Conservation (phyloP, 805 yeast species). For the Yarrowia sp. region DNA sequence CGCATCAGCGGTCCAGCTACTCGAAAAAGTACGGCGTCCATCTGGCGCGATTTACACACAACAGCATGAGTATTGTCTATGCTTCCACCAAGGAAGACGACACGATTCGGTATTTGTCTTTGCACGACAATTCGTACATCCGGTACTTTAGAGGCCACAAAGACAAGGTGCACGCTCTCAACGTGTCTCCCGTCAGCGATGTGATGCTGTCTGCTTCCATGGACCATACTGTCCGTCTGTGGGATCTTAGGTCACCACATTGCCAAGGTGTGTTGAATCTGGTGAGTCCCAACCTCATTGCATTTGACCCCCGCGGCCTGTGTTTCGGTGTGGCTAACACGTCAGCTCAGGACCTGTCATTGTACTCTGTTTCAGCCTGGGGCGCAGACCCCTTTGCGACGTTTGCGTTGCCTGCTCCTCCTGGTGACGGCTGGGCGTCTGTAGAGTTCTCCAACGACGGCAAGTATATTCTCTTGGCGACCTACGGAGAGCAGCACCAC, state of each 20-base stretch:
- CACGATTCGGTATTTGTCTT: conserved; percentile 62
- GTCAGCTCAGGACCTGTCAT: conserved; percentile 38
- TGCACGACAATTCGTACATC: conserved; percentile 72
- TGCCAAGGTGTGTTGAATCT: conserved; percentile 61
- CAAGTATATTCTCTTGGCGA: conserved; percentile 55
- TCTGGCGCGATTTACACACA: conserved; percentile 77
- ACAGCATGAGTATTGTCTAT: conserved; percentile 66
- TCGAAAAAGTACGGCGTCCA: conserved; percentile 93
- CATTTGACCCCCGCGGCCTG: conserved; percentile 80
- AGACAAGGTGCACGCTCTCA: conserved; percentile 66
- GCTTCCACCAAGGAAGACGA: conserved; percentile 79
- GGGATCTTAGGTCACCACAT: conserved; percentile 76
- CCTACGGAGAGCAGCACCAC: conserved; percentile 55
- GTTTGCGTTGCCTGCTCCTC: conserved; percentile 42
- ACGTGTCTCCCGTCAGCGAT: conserved; percentile 68
- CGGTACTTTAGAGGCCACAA: conserved; percentile 88
- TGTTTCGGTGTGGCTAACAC: conserved; percentile 63
- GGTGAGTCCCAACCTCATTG: conserved; percentile 54
- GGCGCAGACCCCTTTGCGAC: conserved; percentile 56
- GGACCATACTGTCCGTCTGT: conserved; percentile 76
- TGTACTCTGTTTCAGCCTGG: conserved; percentile 60
- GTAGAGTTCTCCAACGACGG: conserved; percentile 80
- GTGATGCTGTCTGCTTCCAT: conserved; percentile 61
- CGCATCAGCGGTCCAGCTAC: conserved; percentile 51
- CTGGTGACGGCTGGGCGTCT: conserved; percentile 49